Base-by-base conservation (phyloP, 164 flowering plant species). In the Aristolochia fimbriata region DNA sequence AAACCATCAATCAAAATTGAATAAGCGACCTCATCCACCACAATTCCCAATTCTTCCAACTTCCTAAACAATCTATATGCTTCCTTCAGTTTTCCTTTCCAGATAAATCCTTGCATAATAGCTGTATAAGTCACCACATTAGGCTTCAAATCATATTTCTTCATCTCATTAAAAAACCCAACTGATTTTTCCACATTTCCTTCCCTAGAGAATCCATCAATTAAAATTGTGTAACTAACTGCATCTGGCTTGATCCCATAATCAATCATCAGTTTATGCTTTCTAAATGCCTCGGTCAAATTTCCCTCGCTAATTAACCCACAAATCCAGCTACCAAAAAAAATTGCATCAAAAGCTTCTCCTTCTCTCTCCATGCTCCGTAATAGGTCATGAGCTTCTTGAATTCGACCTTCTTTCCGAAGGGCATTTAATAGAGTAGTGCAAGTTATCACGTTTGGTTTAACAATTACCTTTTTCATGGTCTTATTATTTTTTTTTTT, bases 251-350 rank as follows among this genome's bases (percentile, higher is more conserved):
- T 68, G 23, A 84, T 66, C 61, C 85, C 83, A 30, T 55, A 74
- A 24, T 76, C 77, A 49, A 77, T 57, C 90, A 87, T 83, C 43
- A 71, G 46, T 41, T 61, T 64, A 64, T 83, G 73, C 62, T 74
- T 84, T 55, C 47, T 59, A 49, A 89, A 74, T 7, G 76, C 84
- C 68, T 81, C 82, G 61, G n/a, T 33, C 22, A 84, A 58, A 19
- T 54, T 15, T 19, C 83, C 88, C 57, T 72, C 80, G 23, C 51
- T 68, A n/a, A 82, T 73, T 63, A 69, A 80, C 33, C 81, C 87
- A 73, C 68, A 76, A 58, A 85, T 78, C 94, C 87, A 89, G 73
- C 77, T 70, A 62, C 85, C 80, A 61, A 83, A 89, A 60, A 89
- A 78, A 50, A 87, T 75, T 60, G 76, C 84, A 79, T 89, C 91